phyloP scores from a whole-genome alignment of 768 basidiomycete genomes.

The Naganishia vaughanmartiniae region DNA sequence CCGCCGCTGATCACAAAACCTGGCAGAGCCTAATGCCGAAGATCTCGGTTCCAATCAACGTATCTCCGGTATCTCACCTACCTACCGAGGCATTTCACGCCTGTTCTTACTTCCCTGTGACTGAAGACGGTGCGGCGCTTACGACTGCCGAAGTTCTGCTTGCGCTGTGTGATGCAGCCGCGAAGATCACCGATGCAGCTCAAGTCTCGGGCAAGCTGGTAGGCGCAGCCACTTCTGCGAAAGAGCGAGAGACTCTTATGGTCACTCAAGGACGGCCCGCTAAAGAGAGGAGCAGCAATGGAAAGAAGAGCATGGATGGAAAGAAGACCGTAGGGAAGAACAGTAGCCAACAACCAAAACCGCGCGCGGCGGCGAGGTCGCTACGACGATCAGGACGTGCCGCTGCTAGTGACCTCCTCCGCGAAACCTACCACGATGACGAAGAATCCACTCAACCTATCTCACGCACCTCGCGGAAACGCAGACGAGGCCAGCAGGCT shows the following conservation, averaged over 20 bases:
- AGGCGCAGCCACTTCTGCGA: conserved; percentile 1
- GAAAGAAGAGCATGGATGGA: conserved; percentile 10
- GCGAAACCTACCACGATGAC: background rate
- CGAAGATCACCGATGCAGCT: background rate
- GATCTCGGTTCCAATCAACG: background rate
- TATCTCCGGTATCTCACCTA: background rate
- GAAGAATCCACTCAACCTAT: background rate
- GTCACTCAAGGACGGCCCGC: no score
- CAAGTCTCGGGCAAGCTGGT: background rate
- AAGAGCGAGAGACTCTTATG: background rate
- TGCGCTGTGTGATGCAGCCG: background rate
- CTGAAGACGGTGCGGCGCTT: background rate
- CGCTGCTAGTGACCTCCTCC: background rate
- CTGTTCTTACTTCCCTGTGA: background rate
- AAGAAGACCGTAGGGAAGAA: background rate
- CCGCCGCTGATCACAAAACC: background rate
- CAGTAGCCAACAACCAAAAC: background rate
- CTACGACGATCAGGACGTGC: background rate
- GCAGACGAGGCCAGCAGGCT: background rate
- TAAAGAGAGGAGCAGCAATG: background rate
- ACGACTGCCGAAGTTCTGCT: conserved; percentile 1
- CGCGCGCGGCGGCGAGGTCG: background rate
- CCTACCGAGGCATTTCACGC: background rate
- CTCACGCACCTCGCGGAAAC: background rate
- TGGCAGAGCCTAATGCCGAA: background rate